These are phyloP conservation scores for Colletotrichum sp. DNA, from an alignment of 2,329 filamentous ascomycete genomes.

Conservation along the genomic window DNA sequence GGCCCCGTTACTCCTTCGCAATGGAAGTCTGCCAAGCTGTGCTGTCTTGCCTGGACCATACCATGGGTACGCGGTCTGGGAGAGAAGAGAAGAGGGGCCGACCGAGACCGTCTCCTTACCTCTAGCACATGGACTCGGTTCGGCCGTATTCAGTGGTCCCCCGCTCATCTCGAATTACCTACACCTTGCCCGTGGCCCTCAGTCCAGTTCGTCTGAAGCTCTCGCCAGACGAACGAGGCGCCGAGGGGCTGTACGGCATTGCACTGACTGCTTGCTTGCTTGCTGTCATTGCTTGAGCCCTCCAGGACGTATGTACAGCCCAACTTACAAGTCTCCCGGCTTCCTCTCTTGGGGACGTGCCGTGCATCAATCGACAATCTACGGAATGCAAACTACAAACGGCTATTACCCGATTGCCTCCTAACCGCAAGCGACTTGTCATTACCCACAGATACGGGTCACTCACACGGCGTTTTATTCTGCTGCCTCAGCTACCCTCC, in stretches of 20 bases:
- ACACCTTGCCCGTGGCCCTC: background rate
- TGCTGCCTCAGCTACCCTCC: slow-evolving; percentile 16
- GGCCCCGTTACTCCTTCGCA: background rate
- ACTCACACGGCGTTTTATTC: background rate
- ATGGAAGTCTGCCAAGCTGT: background rate
- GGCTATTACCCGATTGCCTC: background rate
- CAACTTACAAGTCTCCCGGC: background rate
- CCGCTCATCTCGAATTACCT: background rate
- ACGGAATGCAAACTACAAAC: background rate
- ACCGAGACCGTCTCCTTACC: background rate
- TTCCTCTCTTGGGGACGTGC: slow-evolving; percentile 2
- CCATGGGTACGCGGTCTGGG: background rate
- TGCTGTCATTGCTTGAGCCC: background rate
- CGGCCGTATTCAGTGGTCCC: background rate
- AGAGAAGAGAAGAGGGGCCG: background rate
- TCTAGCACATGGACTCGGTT: background rate
- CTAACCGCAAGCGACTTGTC: background rate
- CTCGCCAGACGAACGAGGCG: slow-evolving; percentile 6
- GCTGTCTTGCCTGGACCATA: background rate
- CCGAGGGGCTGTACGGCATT: slow-evolving; percentile 15
- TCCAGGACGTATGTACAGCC: too few species aligned
- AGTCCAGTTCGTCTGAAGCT: background rate
- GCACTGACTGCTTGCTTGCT: background rate
- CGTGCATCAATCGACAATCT: background rate
- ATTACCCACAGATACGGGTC: slow-evolving; percentile 11